Evolutionary conservation across 148 eudicot genomes (phyloP).

Genomic region (Limonium bicolor): DNA sequence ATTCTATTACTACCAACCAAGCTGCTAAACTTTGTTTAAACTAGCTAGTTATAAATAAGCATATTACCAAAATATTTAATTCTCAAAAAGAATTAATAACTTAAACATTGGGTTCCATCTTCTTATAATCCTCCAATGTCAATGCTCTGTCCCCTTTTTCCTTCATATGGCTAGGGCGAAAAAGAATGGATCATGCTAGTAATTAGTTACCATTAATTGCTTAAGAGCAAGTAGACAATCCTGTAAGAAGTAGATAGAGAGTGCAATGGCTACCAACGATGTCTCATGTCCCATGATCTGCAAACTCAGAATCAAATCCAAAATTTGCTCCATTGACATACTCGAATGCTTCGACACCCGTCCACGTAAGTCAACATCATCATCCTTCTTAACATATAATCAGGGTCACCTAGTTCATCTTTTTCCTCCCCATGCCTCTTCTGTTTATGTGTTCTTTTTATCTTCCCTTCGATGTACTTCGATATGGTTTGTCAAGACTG

Average conservation of each 20-base stretch:
- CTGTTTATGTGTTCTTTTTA: slow-evolving; percentile 39
- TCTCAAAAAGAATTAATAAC: slow-evolving; percentile 2
- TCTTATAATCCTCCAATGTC: slow-evolving; percentile 87
- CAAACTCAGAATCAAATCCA: slow-evolving; percentile 72
- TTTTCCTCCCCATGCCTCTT: slow-evolving; percentile 6
- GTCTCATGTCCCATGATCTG: slow-evolving; percentile 92
- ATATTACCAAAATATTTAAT: neutral
- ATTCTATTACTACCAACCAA: neutral
- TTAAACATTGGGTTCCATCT: slow-evolving; percentile 97
- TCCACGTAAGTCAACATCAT: slow-evolving; percentile 70
- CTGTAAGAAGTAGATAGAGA: slow-evolving; percentile 74
- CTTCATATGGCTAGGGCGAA: slow-evolving; percentile 36
- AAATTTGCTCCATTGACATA: slow-evolving; percentile 73
- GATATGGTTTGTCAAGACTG: slow-evolving; percentile 77
- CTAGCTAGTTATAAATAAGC: neutral
- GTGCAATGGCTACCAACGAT: slow-evolving; percentile 77
- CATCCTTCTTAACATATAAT: slow-evolving; percentile 10
- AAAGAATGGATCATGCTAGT: neutral
- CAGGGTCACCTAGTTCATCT: neutral
- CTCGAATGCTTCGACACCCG: slow-evolving; percentile 72
- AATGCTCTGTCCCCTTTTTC: slow-evolving; percentile 36
- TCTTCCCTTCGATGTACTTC: slow-evolving; percentile 53
- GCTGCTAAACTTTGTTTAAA: neutral
- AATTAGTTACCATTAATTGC: slow-evolving; percentile 42
- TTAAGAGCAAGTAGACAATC: slow-evolving; percentile 44